Evolutionary conservation across 164 flowering plant species (phyloP).

Genomic region (Paratinospora sagittata): DNA sequence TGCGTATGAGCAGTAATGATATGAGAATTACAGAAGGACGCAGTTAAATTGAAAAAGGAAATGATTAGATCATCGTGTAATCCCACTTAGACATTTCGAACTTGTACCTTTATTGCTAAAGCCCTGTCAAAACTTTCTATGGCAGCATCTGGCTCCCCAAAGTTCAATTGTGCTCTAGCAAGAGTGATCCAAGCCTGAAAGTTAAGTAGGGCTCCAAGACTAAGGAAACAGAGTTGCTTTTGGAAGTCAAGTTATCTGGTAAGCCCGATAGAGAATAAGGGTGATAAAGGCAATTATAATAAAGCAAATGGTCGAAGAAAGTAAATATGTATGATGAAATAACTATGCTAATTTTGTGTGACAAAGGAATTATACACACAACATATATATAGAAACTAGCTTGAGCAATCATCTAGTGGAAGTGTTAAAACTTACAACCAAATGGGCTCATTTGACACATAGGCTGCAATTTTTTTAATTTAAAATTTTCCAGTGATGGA

Average conservation of each 20-base stretch:
- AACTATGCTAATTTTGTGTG: not conserved
- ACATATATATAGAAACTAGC: not conserved
- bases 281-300: not conserved
- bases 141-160: slow-evolving; percentile 84
- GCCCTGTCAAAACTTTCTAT: slow-evolving; percentile 75
- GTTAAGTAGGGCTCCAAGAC: not conserved
- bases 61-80: not conserved
- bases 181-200: slow-evolving; percentile 88
- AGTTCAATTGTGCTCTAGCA: slow-evolving; percentile 84
- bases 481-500: too few species aligned
- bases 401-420: not conserved
- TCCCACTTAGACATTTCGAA: not conserved
- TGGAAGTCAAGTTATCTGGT: not conserved
- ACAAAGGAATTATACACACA: too few species aligned
- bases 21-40: slow-evolving; percentile 2
- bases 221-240: not conserved
- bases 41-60: not conserved
- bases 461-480: too few species aligned
- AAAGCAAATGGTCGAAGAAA: not conserved
- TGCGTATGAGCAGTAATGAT: slow-evolving; percentile 25
- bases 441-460: not conserved
- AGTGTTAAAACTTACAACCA: too few species aligned
- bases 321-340: not conserved
- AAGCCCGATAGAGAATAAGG: not conserved
- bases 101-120: slow-evolving; percentile 55